A percentile compares a stretch with the other conserved stretches of the same genome.
Evolutionary conservation across 257 asterid genomes (phyloP).

Genomic region (Solanum bulbocastanum): DNA sequence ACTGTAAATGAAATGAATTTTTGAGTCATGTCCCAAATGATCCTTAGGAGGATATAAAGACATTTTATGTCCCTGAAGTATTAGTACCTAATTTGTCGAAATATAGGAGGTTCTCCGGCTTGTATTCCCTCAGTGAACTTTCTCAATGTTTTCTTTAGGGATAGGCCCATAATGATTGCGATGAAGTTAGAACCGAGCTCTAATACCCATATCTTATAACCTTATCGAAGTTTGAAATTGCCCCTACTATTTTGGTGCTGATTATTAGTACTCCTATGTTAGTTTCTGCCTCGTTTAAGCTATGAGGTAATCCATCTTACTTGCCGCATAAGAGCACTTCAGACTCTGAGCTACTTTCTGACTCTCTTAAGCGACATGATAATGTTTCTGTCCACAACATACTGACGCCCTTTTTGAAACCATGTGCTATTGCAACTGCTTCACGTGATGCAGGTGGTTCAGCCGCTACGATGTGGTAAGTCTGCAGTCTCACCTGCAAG

Average conservation of each 20-base stretch:
- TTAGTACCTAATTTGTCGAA: not conserved
- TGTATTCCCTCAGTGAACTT: not conserved
- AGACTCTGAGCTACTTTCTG: not conserved
- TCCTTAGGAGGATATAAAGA: not conserved
- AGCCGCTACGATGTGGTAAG: not conserved
- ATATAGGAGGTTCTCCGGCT: not conserved
- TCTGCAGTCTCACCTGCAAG: not conserved
- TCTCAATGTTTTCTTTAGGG: not conserved
- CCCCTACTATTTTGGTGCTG: not conserved
- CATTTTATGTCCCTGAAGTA: not conserved
- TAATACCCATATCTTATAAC: not conserved
- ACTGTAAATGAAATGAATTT: not conserved
- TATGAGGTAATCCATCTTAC: not conserved
- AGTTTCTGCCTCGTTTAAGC: not conserved
- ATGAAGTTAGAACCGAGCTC: not conserved
- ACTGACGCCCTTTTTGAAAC: not conserved
- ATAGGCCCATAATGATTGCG: not conserved
- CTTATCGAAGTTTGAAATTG: not conserved
- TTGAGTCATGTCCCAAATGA: not conserved
- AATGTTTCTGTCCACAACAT: not conserved
- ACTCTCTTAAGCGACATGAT: not conserved
- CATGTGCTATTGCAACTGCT: not conserved
- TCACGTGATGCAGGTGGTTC: not conserved
- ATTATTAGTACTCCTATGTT: not conserved
- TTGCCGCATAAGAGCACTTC: not conserved